These are phyloP conservation scores for Przewalskia tangutica DNA, from an alignment of 257 asterid genomes.

Conservation along the genomic window DNA sequence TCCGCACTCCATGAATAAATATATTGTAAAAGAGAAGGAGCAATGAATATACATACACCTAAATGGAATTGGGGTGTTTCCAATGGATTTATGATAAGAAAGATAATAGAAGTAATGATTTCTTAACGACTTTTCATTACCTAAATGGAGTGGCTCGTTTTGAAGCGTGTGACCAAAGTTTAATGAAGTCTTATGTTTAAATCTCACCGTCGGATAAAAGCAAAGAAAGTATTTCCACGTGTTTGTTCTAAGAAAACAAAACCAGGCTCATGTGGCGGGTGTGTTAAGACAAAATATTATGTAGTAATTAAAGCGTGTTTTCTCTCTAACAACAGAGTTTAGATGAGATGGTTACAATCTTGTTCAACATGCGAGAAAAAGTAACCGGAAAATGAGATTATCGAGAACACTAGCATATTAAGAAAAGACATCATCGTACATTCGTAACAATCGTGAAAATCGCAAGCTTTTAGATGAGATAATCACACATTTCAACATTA, in stretches of 20 bases:
- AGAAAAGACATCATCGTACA: slow-evolving; percentile 19
- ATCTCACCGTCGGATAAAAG: not conserved
- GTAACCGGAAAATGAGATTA: not conserved
- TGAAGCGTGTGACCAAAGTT: not conserved
- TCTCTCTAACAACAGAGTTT: not conserved
- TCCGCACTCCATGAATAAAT: too few relatives aligned
- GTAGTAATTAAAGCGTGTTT: not conserved
- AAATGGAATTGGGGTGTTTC: not conserved
- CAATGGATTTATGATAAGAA: not conserved
- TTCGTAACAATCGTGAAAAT: slow-evolving; percentile 59
- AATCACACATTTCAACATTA: too few relatives aligned
- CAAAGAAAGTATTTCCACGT: not conserved
- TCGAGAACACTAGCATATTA: not conserved
- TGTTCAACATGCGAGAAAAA: not conserved
- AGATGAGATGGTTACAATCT: not conserved
- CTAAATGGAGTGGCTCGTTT: too few relatives aligned
- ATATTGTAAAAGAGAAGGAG: not conserved
- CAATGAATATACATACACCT: not conserved
- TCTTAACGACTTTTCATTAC: not conserved
- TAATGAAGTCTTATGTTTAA: not conserved
- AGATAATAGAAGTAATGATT: not conserved
- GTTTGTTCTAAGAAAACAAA: too few relatives aligned
- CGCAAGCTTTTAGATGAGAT: too few relatives aligned
- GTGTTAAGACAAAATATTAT: not conserved
- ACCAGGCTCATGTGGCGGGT: too few relatives aligned